phyloP scores from a whole-genome alignment of 2,329 filamentous ascomycete species.

The Ascochyta rabiei region DNA sequence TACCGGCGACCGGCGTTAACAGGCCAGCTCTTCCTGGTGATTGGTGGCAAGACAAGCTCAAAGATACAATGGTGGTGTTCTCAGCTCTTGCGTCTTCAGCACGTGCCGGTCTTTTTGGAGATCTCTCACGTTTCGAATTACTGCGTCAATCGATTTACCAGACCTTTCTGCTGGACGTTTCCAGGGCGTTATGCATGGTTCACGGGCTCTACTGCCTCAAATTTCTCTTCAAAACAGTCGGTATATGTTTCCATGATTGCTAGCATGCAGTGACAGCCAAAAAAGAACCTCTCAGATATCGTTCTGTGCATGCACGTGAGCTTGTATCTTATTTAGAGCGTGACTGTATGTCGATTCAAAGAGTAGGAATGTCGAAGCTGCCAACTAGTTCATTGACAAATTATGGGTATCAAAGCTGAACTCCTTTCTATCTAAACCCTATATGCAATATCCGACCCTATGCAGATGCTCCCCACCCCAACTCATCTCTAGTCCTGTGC shows the following conservation, averaged over 20 bases:
- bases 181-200: neutral
- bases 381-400: neutral
- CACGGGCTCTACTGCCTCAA: neutral
- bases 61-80: neutral
- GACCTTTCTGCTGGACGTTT: neutral
- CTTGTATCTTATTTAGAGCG: neutral
- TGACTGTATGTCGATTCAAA: too few relatives aligned
- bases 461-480: neutral
- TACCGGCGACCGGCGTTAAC: neutral
- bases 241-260: neutral
- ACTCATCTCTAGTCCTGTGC: neutral
- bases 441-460: neutral
- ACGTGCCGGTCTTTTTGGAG: neutral
- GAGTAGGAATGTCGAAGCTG: too few relatives aligned
- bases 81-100: neutral
- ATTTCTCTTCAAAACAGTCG: neutral
- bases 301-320: neutral
- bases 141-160: neutral
- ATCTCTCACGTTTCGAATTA: conserved; percentile 8
- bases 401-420: conserved; percentile 2
- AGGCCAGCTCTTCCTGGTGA: too few relatives aligned
- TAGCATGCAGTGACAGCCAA: neutral
- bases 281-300: neutral
- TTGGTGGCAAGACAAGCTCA: neutral
- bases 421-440: neutral